Base-by-base conservation (phyloP, 805 yeast genomes). In the Schizosaccharomyces octosporus region DNA sequence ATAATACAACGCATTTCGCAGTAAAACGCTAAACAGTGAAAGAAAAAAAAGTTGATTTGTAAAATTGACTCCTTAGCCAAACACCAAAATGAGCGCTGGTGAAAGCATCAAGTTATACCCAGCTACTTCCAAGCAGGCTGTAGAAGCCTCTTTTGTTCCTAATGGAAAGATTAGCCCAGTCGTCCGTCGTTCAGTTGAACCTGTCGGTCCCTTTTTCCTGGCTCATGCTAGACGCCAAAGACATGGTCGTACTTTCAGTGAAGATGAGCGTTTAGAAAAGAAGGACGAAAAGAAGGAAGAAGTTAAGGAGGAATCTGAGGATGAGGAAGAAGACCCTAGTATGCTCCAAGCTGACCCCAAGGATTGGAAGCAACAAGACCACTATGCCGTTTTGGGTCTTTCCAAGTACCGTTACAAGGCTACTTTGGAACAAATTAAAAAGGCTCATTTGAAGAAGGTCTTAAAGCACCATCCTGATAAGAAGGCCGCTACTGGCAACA, bases 191-290 rank as follows among this genome's bases (percentile, higher is more conserved):
- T 83, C 90, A 63, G 77, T 89, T 65, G 98, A 93, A 76, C 97
- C 98, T 48, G 96, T 90, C 66, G 98, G 98, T 62, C 90, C 94
- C 64, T 85, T 80, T 71, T 93, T 89, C 76, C 77, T 93, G 68
- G 96, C 96, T 61, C 98, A 93, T 70, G 97, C 97, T 63, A 82
- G 95, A 67, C 85, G 98, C 78, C 81, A 94, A 62, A 78, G 89
- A 68, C 83, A 95, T 75, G 95, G 95, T 72, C 96, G 95, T 76
- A 87, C 97, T 60, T 93, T 97, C 95, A 87, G 97, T 62, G 97
- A 93, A 75, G 93, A 81, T 70, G 98, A 93, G 76, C 83, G 85
- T 72, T 76, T 88, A 66, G 94, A 84, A 71, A 82, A 81, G 74
- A 86, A 86, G 73, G 95, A 85, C 69, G 78, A 79, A 68, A 74